Evolutionary conservation across 2,329 filamentous ascomycete genomes (phyloP), one percentile per base, ranked within the genome.

Genomic region (Phyllosticta capitalensis): DNA sequence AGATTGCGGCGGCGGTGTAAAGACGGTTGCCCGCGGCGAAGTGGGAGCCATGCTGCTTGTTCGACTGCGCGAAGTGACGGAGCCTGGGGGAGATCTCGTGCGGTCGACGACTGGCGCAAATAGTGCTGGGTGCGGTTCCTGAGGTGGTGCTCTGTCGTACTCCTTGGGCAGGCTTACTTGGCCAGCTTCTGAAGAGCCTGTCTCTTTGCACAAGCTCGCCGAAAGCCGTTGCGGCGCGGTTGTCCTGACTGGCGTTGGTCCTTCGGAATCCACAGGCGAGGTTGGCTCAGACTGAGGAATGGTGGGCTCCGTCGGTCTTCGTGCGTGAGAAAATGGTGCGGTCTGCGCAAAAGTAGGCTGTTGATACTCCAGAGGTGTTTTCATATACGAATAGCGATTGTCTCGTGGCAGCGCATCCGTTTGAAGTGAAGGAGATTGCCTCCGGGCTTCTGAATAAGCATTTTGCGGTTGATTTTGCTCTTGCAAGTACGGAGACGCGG

Each of bases 311-410:
- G 54, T 53, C 61, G 66, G 17, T 57, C 61, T 10, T 64, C 61
- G 52, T 61, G 64, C 21, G 38, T 45, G 38, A n/a, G 38, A 45
- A 45, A 45, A 45, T 5, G 65, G 65, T 21, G 67, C 67, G 56
- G 65, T 58, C 9, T 67, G 65, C 21, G 52, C 62, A 51, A 53
- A 50, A 66, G 64, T 56, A 54, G 65, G 45, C 63, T 68, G 50
- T 68, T 66, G 61, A 67, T 68, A 59, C 72, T 62, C 70, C 12
- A 69, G 64, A 7, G 72, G 71, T 19, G 71, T 73, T 33, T 70
- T 68, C 49, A 69, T 67, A 63, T 71, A 73, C 3, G 70, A 72
- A 58, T 72, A 72, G 54, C 71, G 67, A 58, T 61, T 65, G 30
- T 62, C 53, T 20, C 26, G 60, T 52, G 52, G 48, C 51, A 48